phyloP scores from a whole-genome alignment of 352 stramenopile genomes.

The Hyaloperonospora brassicae region DNA sequence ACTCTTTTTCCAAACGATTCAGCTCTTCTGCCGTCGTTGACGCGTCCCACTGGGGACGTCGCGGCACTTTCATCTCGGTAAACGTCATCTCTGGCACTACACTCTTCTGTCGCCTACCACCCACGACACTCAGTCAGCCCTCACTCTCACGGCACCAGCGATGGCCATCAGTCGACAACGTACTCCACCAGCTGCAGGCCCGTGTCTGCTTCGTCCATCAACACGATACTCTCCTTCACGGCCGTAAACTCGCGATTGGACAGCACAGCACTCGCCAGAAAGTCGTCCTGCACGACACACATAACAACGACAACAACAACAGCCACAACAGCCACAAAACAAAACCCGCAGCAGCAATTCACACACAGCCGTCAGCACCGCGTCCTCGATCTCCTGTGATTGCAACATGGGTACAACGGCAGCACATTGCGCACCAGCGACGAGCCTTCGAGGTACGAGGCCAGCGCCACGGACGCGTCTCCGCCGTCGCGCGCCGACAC shows the following conservation, averaged over 20 bases:
- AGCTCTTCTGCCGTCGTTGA: constrained; percentile 94
- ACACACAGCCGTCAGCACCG: neutral
- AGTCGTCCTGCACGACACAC: constrained; percentile 67
- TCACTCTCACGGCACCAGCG: neutral
- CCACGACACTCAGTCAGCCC: neutral
- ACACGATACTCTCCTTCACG: constrained; percentile 82
- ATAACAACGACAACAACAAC: constrained; percentile 3
- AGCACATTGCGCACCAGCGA: constrained; percentile 42
- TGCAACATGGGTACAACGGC: neutral
- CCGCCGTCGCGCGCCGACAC: constrained; percentile 76
- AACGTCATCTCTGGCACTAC: constrained; percentile 85
- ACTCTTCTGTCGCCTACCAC: constrained; percentile 39
- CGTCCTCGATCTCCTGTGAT: neutral
- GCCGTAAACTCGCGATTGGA: constrained; percentile 89
- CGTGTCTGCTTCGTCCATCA: constrained; percentile 54
- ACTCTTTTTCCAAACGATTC: constrained; percentile 91
- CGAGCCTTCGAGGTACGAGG: constrained; percentile 80
- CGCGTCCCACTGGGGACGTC: constrained; percentile 91
- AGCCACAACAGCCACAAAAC: neutral
- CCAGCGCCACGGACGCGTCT: constrained; percentile 69
- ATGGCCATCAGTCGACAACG: neutral
- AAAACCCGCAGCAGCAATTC: no score
- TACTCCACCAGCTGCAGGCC: constrained; percentile 43
- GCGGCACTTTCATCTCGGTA: constrained; percentile 93
- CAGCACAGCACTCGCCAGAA: constrained; percentile 87